Base-by-base conservation (phyloP, 1,284 basidiomycete species). In the Coniferiporia weirii region DNA sequence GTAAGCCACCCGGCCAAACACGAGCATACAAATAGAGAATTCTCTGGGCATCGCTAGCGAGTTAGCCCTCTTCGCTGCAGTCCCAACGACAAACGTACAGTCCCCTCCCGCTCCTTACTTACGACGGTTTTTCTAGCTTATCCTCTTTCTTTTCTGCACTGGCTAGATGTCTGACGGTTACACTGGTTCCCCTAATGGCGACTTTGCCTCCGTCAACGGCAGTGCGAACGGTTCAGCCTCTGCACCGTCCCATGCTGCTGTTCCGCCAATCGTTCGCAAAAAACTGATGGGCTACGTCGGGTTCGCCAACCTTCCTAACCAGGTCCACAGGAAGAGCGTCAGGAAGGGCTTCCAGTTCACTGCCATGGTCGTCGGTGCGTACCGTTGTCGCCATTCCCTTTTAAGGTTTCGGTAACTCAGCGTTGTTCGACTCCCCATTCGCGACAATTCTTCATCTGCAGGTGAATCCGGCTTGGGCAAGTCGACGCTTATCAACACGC, bases 401-500 rank as follows among this genome's bases (percentile, higher is more conserved):
- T 65, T 52, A 61, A 51, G 48, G 55, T 57, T 57, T 54, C 49
- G 59, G 64, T 59, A 54, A 60, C 63, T 57, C 53, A 48, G 47
- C 55, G 50, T 54, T 61, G 56, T 57, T 52, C 59, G 57, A 51
- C 62, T 59, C 35, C 40, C 63, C 58, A 52, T 50, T 55, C 58
- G 60, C 45, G 52, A 52, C 49, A 27, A 27, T 27, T 38, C 44
- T 10, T 19, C 36, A 3, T 47, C 43, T 22, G 22, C 71, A 97
- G 94, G 95, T 76, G 95, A 98, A 78, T 97, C 95, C 54, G 95
- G 95, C 57, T 81, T 98, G 64, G 95, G 95, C 64, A 98, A 98
- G 79, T 98, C 95, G 15, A 98, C 95, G 9, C 83, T 98, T 70
- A 88, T 98, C 73, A 98, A 98, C 77, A 98, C 95, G 17, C 83